A percentile compares a stretch with the other conserved stretches of the same genome.
Evolutionary conservation across 768 basidiomycete species (phyloP).

Genomic region (Russula emetica): DNA sequence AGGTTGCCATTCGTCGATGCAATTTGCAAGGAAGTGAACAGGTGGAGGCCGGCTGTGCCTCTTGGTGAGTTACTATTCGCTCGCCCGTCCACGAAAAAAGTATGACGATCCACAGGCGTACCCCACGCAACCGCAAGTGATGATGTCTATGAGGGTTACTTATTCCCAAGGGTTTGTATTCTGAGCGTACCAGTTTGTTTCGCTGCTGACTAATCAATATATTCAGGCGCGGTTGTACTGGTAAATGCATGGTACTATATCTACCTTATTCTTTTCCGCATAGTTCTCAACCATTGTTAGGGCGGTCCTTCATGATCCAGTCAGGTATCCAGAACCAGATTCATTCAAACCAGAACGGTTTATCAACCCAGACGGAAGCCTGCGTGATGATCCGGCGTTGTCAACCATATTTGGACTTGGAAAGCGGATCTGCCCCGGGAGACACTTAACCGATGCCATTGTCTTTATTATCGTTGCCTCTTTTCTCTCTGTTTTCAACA

Average conservation of each 20-base stretch:
- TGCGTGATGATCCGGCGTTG: background rate
- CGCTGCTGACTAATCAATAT: background rate
- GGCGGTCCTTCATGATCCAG: background rate
- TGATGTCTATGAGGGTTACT: slow-evolving; percentile 27
- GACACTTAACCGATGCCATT: background rate
- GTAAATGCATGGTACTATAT: background rate
- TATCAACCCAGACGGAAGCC: background rate
- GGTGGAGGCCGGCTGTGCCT: slow-evolving; percentile 24
- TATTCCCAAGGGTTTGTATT: background rate
- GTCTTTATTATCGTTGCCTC: background rate
- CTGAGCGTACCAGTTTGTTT: too few relatives aligned
- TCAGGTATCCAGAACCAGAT: background rate
- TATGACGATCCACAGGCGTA: slow-evolving; percentile 3
- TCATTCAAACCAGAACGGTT: background rate
- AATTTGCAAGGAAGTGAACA: background rate
- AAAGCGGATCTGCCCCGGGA: background rate
- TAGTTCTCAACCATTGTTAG: background rate
- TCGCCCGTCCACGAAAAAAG: background rate
- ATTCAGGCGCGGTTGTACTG: background rate
- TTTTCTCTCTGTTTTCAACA: background rate
- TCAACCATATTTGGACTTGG: background rate
- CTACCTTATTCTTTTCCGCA: background rate
- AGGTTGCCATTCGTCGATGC: slow-evolving; percentile 3
- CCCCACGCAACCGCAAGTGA: slow-evolving; percentile 25
- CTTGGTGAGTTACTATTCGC: slow-evolving; percentile 15